Conservation (phyloP, 805 yeast genomes). For the Myxozyma kluyveri region DNA sequence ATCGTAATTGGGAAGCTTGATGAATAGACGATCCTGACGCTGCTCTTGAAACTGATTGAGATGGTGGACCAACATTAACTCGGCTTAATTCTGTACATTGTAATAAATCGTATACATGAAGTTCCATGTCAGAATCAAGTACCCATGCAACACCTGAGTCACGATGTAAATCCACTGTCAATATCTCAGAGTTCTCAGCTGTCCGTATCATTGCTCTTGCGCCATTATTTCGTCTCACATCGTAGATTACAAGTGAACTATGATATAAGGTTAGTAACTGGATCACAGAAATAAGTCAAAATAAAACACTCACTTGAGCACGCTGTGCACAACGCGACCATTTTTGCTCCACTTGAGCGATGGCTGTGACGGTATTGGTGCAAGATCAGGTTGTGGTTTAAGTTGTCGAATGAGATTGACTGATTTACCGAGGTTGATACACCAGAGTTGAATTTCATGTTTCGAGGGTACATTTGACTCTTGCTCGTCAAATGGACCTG, state of each 20-base stretch:
- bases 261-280: neutral
- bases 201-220: conserved; percentile 15
- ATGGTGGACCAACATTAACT: conserved; percentile 6
- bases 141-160: conserved; percentile 29
- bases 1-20: neutral
- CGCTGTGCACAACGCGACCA: conserved; percentile 23
- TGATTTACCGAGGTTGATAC: conserved; percentile 20
- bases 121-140: conserved; percentile 15
- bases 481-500: neutral
- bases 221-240: conserved; percentile 27
- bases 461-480: neutral
- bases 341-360: conserved; percentile 26
- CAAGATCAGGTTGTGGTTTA: conserved; percentile 1
- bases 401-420: conserved; percentile 25
- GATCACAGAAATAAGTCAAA: neutral
- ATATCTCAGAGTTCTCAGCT: conserved; percentile 7
- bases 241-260: conserved; percentile 19
- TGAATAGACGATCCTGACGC: neutral
- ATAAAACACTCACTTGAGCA: conserved; percentile 5
- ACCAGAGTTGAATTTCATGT: conserved; percentile 27
- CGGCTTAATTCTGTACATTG: conserved; percentile 13
- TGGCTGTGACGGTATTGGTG: conserved; percentile 2
- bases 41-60: neutral
- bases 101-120: conserved; percentile 24
- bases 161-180: conserved; percentile 21